Conservation (phyloP, 306 rosid genomes). For the Astragalus glycyphyllos region DNA sequence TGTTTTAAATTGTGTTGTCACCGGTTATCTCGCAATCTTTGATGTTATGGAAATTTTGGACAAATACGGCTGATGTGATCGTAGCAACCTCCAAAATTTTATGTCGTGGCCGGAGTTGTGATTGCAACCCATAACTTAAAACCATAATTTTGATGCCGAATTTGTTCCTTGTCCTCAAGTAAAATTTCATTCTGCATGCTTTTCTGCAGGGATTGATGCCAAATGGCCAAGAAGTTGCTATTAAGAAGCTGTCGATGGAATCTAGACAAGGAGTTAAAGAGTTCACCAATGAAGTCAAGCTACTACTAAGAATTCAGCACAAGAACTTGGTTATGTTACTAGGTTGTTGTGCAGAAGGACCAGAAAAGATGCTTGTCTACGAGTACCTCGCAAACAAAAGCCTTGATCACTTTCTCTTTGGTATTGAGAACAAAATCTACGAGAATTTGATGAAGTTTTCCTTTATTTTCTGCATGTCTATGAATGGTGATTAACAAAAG, state of each 20-base stretch:
- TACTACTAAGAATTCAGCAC: slow-evolving; percentile 82
- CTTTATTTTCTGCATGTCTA: slow-evolving; percentile 23
- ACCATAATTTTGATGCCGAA: too few relatives aligned
- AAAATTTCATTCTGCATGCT: slow-evolving; percentile 30
- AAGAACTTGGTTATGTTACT: slow-evolving; percentile 72
- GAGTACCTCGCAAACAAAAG: slow-evolving; percentile 88
- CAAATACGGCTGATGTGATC: neutral
- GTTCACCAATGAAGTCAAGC: slow-evolving; percentile 82
- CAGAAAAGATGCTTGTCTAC: slow-evolving; percentile 94
- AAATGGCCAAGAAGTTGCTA: slow-evolving; percentile 86
- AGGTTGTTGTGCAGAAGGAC: slow-evolving; percentile 92
- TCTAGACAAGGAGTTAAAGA: slow-evolving; percentile 86
- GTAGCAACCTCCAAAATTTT: neutral
- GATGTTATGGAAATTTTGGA: too few relatives aligned
- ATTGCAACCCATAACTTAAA: neutral
- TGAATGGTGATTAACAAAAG: slow-evolving; percentile 32
- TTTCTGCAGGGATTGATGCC: slow-evolving; percentile 82
- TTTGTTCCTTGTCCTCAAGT: slow-evolving; percentile 3
- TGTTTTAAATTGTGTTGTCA: too few relatives aligned
- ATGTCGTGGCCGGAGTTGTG: neutral
- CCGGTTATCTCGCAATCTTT: too few relatives aligned
- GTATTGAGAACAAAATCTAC: slow-evolving; percentile 42
- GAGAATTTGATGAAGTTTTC: neutral
- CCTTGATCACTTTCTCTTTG: slow-evolving; percentile 80
- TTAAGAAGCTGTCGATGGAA: slow-evolving; percentile 76